Base-by-base conservation (phyloP, 331 rosid genomes). In the Acacia pycnantha region DNA sequence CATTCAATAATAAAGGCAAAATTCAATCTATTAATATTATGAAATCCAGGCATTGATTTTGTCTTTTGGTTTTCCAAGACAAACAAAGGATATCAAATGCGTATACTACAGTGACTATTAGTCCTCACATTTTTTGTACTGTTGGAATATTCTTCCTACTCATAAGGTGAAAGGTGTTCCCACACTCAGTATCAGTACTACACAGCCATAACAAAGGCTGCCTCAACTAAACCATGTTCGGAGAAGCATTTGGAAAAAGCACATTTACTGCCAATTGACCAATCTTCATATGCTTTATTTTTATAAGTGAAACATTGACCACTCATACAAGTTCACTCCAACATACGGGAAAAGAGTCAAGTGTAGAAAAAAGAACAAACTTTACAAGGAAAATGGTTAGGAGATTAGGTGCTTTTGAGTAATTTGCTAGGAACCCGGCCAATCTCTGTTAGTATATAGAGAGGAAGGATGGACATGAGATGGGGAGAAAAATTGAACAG, bases 1-100 rank as follows among this genome's bases (percentile, higher is more conserved):
- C 61, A 82, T 76, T 41, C 16, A 22, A 35, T 22, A 40, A 47
- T 11, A 19, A 58, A 74, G 29, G 73, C 54, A 84, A 65, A 54
- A 29, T 31, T 37, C 50, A 54, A 31, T 79, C 26, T 43, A 41
- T 64, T 53, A 37, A 79, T 59, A 26, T 64, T 53, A 44, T 64
- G 18, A 74, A 67, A 79, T 50, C 19, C 56, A 27, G 10, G 69
- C 50, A 16, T 43, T 73, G 43, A 35, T 62, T 48, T 18, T 40
- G 79, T 62, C 24, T 54, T 41, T 40, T 61, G 37, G 58, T 27
- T 76, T 69, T 33, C 12, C 73, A 47, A 56, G 35, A 69, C 72
- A 27, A 5, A 59, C 31, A 40, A 59, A 16, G n/a, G 18, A 54
- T 67, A 74, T 43, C 33, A 74, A 46, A 65, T 15, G 43, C 50